These are phyloP conservation scores for Halenospora varia DNA, from an alignment of 495 filamentous ascomycete species.

Conservation along the genomic window DNA sequence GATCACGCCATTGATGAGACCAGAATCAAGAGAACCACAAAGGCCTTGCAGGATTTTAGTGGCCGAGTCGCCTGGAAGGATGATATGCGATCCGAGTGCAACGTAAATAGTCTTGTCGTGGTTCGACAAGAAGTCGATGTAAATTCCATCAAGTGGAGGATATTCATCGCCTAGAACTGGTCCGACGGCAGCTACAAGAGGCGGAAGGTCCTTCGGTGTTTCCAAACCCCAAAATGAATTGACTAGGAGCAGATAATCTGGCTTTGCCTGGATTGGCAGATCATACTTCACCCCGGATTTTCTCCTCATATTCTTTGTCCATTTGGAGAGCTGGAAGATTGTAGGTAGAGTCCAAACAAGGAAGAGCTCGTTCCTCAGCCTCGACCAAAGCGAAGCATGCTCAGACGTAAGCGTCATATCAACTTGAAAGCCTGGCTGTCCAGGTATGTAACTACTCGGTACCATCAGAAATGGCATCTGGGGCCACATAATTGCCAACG, in stretches of 20 bases:
- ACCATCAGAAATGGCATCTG: conserved; percentile 35
- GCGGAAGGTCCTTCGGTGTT: conserved; percentile 35
- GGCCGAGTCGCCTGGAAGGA: conserved; percentile 23
- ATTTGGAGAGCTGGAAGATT: conserved; percentile 25
- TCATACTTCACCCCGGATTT: conserved; percentile 25
- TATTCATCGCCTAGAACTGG: conserved; percentile 32
- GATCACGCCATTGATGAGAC: conserved; percentile 35
- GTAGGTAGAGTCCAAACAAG: conserved; percentile 20
- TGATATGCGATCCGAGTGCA: conserved; percentile 36
- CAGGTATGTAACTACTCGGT: conserved; percentile 33
- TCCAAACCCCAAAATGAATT: conserved; percentile 41
- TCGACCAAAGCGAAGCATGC: conserved; percentile 30
- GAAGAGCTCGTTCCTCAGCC: conserved; percentile 29
- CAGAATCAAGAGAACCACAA: conserved; percentile 20
- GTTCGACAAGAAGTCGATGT: conserved; percentile 20
- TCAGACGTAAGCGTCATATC: conserved; percentile 31
- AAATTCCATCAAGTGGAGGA: conserved; percentile 20
- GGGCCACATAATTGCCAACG: conserved; percentile 34
- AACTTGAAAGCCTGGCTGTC: conserved; percentile 35
- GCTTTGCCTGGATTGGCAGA: conserved; percentile 27
- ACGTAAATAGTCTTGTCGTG: conserved; percentile 31
- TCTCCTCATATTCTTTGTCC: conserved; percentile 30
- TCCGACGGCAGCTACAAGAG: conserved; percentile 29
- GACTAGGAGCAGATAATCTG: conserved; percentile 36
- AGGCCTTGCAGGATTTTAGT: conserved; percentile 27